phyloP scores from a whole-genome alignment of 2,329 filamentous ascomycete genomes.

The Ceratocystis lukuohia region DNA sequence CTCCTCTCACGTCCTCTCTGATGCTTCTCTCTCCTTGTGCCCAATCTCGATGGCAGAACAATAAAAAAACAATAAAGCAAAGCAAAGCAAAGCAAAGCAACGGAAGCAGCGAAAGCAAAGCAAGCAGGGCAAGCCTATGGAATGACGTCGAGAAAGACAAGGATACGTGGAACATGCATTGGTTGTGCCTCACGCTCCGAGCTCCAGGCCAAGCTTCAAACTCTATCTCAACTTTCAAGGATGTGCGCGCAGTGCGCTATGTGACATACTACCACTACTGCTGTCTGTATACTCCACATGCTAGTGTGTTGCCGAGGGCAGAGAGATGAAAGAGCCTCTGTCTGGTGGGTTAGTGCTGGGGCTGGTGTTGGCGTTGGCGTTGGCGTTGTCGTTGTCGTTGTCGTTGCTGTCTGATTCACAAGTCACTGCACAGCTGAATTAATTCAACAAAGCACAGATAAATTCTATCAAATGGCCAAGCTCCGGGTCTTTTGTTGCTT shows the following conservation, averaged over 20 bases:
- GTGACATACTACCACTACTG: too few species aligned
- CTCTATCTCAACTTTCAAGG: background rate
- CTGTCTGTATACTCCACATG: too few species aligned
- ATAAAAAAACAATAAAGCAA: background rate
- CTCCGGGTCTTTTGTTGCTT: too few species aligned
- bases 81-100: too few species aligned
- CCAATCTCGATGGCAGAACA: background rate
- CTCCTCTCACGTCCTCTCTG: background rate
- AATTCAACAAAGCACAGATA: background rate
- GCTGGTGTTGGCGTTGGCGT: too few species aligned
- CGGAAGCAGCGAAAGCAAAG: too few species aligned
- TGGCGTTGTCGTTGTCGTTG: too few species aligned
- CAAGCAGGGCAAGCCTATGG: background rate
- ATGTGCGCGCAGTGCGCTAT: too few species aligned
- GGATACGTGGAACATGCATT: constrained; percentile 1
- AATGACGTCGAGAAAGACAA: background rate
- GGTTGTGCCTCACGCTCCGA: background rate
- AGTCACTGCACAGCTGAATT: background rate
- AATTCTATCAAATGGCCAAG: background rate
- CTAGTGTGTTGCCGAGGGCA: background rate
- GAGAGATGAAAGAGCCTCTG: background rate
- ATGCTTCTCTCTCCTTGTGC: background rate
- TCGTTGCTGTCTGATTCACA: background rate
- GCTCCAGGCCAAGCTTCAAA: background rate
- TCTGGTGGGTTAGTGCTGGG: background rate